Conservation (phyloP, 768 basidiomycete species). For the Leccinellum albellum region DNA sequence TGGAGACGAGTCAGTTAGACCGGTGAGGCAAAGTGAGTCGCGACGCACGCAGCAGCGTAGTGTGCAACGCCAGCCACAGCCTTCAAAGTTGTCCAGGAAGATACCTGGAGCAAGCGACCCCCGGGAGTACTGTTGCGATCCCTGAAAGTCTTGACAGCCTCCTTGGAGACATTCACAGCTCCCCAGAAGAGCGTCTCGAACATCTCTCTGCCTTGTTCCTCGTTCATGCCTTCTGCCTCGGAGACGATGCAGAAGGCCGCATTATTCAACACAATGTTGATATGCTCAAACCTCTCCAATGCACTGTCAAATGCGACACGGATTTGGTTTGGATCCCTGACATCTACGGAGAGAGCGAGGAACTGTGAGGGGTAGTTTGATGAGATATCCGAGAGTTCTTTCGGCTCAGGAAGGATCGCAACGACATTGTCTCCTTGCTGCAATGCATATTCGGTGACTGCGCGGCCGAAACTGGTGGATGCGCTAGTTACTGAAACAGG, state of each 20-base stretch:
- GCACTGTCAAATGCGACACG: slow-evolving; percentile 33
- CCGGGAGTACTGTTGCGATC: slow-evolving; percentile 37
- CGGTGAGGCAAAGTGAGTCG: neutral
- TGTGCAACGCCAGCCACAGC: slow-evolving; percentile 13
- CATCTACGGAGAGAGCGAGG: slow-evolving; percentile 39
- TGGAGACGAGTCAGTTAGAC: neutral
- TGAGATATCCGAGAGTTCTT: slow-evolving; percentile 27
- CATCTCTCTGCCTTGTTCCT: slow-evolving; percentile 30
- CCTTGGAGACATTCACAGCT: slow-evolving; percentile 28
- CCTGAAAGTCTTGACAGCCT: slow-evolving; percentile 35
- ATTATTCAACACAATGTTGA: slow-evolving; percentile 47
- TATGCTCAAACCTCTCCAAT: slow-evolving; percentile 35
- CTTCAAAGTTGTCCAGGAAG: slow-evolving; percentile 28
- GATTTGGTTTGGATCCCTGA: slow-evolving; percentile 32
- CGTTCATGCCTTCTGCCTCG: slow-evolving; percentile 37
- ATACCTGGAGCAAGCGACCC: slow-evolving; percentile 38
- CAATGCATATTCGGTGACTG: slow-evolving; percentile 33
- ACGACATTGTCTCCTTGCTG: slow-evolving; percentile 38
- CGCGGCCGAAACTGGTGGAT: slow-evolving; percentile 37
- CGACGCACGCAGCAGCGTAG: slow-evolving; percentile 28
- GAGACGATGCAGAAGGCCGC: slow-evolving; percentile 31
- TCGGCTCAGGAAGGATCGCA: slow-evolving; percentile 38
- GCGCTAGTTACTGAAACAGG: slow-evolving; percentile 37
- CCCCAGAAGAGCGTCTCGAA: slow-evolving; percentile 43
- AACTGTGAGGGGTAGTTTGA: slow-evolving; percentile 31